Conservation (phyloP, 2,329 filamentous ascomycete genomes). For the Fusarium dlaminii region DNA sequence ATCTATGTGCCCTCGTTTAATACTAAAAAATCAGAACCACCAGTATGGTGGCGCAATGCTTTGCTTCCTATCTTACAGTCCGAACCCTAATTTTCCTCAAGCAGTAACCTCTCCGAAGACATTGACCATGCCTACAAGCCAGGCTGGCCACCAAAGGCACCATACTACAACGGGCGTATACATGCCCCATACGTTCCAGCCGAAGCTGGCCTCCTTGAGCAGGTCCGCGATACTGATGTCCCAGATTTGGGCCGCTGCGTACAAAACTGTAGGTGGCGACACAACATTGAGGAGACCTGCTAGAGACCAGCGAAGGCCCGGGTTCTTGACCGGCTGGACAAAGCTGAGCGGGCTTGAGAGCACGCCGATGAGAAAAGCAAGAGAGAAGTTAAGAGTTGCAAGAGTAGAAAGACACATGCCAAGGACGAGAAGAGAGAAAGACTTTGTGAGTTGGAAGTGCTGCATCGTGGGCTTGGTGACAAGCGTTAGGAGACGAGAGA, state of each 20-base stretch:
- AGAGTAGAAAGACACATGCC: slow-evolving; percentile 93
- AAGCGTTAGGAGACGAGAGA: slow-evolving; percentile 64
- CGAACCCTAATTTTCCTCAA: slow-evolving; percentile 2
- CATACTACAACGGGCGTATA: slow-evolving; percentile 91
- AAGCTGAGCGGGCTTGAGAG: slow-evolving; percentile 84
- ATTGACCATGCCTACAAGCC: slow-evolving; percentile 73
- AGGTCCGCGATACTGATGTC: slow-evolving; percentile 62
- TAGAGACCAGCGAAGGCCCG: slow-evolving; percentile 54
- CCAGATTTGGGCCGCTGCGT: slow-evolving; percentile 55
- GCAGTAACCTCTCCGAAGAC: slow-evolving; percentile 55
- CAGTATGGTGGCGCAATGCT: background rate
- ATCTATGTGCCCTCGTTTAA: background rate
- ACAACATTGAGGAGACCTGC: slow-evolving; percentile 66
- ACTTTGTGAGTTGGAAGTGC: slow-evolving; percentile 83
- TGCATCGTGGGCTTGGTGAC: slow-evolving; percentile 67
- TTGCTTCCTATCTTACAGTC: background rate
- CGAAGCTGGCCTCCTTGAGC: slow-evolving; percentile 79
- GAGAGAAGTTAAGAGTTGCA: slow-evolving; percentile 94
- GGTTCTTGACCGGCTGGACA: slow-evolving; percentile 58
- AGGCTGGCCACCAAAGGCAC: slow-evolving; percentile 96
- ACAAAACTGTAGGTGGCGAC: slow-evolving; percentile 68
- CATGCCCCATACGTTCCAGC: slow-evolving; percentile 89
- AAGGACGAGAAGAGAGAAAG: slow-evolving; percentile 89
- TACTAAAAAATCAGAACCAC: background rate
- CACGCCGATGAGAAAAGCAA: slow-evolving; percentile 85